Percentiles rank a stretch among this genome's conserved stretches.
phyloP scores from a whole-genome alignment of 2,329 filamentous ascomycete genomes.

The Calonectria honghensis region DNA sequence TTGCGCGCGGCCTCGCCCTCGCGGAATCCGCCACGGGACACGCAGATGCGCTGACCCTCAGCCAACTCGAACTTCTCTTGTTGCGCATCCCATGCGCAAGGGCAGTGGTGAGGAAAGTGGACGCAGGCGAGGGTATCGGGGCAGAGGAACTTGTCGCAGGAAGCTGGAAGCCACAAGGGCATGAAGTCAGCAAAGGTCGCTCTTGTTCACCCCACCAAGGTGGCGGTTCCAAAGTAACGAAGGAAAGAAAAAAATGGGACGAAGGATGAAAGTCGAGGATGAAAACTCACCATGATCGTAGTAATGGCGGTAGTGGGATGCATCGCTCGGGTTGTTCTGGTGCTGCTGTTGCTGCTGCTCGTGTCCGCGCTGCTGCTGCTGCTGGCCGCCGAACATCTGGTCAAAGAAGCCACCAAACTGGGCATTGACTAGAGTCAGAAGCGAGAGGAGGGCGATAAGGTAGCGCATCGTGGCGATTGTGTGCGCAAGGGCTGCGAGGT shows the following conservation, averaged over 20 bases:
- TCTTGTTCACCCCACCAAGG: neutral
- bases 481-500: constrained; percentile 28
- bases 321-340: constrained; percentile 90
- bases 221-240: no score
- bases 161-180: constrained; percentile 69
- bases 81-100: constrained; percentile 85
- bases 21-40: constrained; percentile 85
- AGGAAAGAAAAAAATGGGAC: neutral
- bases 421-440: constrained; percentile 78
- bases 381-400: constrained; percentile 85
- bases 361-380: constrained; percentile 61
- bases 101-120: constrained; percentile 97
- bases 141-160: constrained; percentile 95
- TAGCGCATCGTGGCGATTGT: constrained; percentile 56
- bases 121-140: constrained; percentile 96
- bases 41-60: constrained; percentile 83
- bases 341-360: constrained; percentile 71
- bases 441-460: constrained; percentile 70
- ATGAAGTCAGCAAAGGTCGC: neutral
- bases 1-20: constrained; percentile 83
- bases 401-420: constrained; percentile 97
- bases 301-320: constrained; percentile 83
- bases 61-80: constrained; percentile 86
- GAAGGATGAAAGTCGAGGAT: neutral
- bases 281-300: constrained; percentile 77